Base-by-base conservation (phyloP, 768 basidiomycete species). In the Boletus vinaceobasis region DNA sequence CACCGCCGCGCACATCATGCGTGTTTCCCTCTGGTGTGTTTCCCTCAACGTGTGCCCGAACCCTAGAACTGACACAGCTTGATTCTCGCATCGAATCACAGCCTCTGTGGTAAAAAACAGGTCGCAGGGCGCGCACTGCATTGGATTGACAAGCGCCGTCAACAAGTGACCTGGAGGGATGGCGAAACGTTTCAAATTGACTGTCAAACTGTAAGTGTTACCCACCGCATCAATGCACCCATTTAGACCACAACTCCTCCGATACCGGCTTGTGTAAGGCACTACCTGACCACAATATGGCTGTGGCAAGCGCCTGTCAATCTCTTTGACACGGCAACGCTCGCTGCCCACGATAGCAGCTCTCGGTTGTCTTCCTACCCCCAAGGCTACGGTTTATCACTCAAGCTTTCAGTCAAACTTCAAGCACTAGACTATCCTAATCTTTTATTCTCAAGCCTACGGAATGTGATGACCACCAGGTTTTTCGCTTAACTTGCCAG, bases 1-100 rank as follows among this genome's bases (percentile, higher is more conserved):
- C 40, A 36, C 35, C 43, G 35, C 67, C 68, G 56, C 57, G 38
- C 67, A 27, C 37, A 63, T 62, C 59, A 60, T 44, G 62, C 68
- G 33, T 71, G 67, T 63, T 52, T 35, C 17, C 52, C 32, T 35
- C 52, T 26, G 52, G 47, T 6, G 23, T n/a, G 48, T 52, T 54
- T 48, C 38, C 44, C 43, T 47, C 56, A 58, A 61, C 59, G 62
- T 65, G 65, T 48, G 56, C 51, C 31, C 26, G 37, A 53, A 43
- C 60, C 52, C 63, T 60, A 40, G 49, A 50, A 52, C 42, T 43
- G 45, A 43, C 52, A 60, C 45, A 26, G 53, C 44, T 29, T 26
- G 23, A 23, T 23, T 4, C 23, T 11, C 19, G 32, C 37, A 36
- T 29, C 48, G n/a, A 42, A 48, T 31, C 40, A 23, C 42, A 46